Evolutionary conservation across 2,329 filamentous ascomycete species (phyloP), one percentile per base, ranked within the genome.

Genomic region (Colletotrichum chlorophyti): DNA sequence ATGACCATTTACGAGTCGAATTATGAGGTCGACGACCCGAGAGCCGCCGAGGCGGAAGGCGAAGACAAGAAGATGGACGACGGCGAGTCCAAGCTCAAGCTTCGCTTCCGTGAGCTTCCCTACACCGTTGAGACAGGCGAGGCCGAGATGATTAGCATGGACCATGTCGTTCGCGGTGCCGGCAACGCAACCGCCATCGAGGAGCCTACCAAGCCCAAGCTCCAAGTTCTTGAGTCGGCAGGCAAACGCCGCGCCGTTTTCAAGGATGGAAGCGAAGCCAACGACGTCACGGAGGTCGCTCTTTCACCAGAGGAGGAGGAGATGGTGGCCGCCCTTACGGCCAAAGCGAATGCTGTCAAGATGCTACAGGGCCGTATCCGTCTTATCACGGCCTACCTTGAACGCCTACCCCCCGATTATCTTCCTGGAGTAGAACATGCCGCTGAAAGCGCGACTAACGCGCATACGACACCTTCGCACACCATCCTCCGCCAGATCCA

Each of bases 131-230:
- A 98, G 76, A 97, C 93, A 0, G 92, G 91, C 9, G 93, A 98
- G 72, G 93, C 93, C 1, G 95, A 99, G 74, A 97, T 97, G 93
- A 98, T 99, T 64, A 91, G 91, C 65, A 91, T 99, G 68, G 93
- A 97, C 73, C 96, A 93, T 64, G 90, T 99, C 17, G 93, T 94
- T 1, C 88, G 89, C 49, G 91, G 91, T 34, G 91, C 90, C 42
- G 91, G 91, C 43, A 94, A 91, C 68, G 93, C 93, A 21, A 87
- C 90, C 10, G 86, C 86, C 27, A 77, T 85, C 32, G 66, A 67
- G 65, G 77, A 79, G 54, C n/a, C 55, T 10, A 29, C 14, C 11
- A 78, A 79, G 54, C 70, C 76, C n/a, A 70, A 71, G 3, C 69
- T 69, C 38, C 70, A 71, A 41, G 74, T 77, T 34, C 74, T 81